A percentile compares a stretch with the other conserved stretches of the same genome.
phyloP scores from a whole-genome alignment of 805 yeast genomes.

The Cyberlindnera americana region DNA sequence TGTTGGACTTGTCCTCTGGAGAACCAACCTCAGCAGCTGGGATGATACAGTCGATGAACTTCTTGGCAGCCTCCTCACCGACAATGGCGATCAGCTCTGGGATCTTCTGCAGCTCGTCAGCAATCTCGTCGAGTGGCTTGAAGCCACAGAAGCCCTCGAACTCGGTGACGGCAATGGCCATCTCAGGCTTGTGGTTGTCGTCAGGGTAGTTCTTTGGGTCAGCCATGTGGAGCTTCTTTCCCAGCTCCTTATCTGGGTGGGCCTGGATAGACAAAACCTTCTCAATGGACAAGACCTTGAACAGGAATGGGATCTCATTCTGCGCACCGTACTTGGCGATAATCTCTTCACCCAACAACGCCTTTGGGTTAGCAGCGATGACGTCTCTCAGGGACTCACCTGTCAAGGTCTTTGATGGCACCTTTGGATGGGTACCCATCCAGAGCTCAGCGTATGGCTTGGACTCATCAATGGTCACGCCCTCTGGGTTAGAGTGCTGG shows the following conservation, averaged over 20 bases:
- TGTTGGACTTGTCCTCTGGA: constrained; percentile 53
- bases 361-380: constrained; percentile 54
- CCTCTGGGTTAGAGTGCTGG: constrained; percentile 55
- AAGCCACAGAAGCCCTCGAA: constrained; percentile 99
- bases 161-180: constrained; percentile 95
- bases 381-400: constrained; percentile 65
- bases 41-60: constrained; percentile 49
- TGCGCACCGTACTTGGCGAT: constrained; percentile 61
- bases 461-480: constrained; percentile 57
- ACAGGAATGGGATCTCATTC: constrained; percentile 82
- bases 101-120: constrained; percentile 59
- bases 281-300: constrained; percentile 89
- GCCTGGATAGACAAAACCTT: constrained; percentile 96
- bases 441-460: constrained; percentile 96
- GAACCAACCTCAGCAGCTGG: constrained; percentile 41
- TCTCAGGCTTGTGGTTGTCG: constrained; percentile 98
- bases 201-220: constrained; percentile 97
- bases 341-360: constrained; percentile 55
- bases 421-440: constrained; percentile 98
- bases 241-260: constrained; percentile 91
- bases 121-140: constrained; percentile 81
- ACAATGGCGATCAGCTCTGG: constrained; percentile 76
- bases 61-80: constrained; percentile 53
- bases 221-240: constrained; percentile 62
- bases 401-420: constrained; percentile 61